These are phyloP conservation scores for Neurospora tetrasperma DNA, from an alignment of 495 filamentous ascomycete genomes.

Conservation along the genomic window DNA sequence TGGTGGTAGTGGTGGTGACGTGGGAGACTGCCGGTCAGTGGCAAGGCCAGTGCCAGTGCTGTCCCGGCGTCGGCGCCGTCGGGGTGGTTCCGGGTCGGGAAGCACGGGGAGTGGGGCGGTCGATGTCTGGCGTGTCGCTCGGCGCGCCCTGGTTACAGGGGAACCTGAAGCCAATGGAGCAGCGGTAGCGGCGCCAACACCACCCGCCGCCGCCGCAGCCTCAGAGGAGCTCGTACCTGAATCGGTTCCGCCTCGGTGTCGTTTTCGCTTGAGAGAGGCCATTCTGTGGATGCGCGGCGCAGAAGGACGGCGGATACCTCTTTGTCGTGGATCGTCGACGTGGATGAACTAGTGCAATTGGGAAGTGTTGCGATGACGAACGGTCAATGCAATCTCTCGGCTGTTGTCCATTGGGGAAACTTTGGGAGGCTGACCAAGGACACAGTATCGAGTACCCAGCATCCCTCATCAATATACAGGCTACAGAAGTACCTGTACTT, in stretches of 20 bases:
- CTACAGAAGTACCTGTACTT: background rate
- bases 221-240: background rate
- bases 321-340: background rate
- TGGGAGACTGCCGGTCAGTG: conserved; percentile 5
- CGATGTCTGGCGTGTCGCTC: conserved; percentile 35
- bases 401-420: background rate
- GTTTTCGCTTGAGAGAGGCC: conserved; percentile 35
- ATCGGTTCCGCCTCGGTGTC: conserved; percentile 14
- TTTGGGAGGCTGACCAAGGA: background rate
- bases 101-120: conserved; percentile 19
- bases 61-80: conserved; percentile 26
- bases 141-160: conserved; percentile 17
- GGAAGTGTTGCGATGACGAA: conserved; percentile 13
- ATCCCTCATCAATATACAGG: background rate
- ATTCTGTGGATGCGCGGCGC: conserved; percentile 13
- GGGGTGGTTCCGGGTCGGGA: conserved; percentile 20
- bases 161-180: conserved; percentile 8
- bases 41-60: background rate
- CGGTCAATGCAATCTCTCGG: background rate
- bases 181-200: background rate
- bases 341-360: background rate
- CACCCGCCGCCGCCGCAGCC: background rate
- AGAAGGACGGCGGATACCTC: background rate
- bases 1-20: background rate
- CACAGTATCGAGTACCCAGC: background rate